Evolutionary conservation across 768 basidiomycete species (phyloP).

Genomic region (Dendrothele bispora): DNA sequence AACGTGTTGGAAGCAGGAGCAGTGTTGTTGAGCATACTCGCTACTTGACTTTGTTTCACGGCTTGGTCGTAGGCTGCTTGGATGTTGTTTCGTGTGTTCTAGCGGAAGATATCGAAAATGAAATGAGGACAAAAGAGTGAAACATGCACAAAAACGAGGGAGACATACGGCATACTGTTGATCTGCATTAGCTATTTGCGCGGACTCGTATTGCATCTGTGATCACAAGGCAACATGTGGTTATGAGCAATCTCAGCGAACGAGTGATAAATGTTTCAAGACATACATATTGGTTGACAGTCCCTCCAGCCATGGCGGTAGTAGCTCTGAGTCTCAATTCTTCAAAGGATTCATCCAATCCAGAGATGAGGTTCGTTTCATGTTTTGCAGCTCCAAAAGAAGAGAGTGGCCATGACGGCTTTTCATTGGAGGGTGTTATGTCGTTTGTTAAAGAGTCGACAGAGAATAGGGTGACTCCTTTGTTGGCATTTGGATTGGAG

Average conservation of each 20-base stretch:
- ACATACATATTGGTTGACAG: conserved; percentile 68
- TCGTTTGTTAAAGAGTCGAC: conserved; percentile 64
- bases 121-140: neutral
- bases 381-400: conserved; percentile 77
- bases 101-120: neutral
- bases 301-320: conserved; percentile 53
- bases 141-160: too few relatives aligned
- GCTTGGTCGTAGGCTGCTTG: conserved; percentile 55
- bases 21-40: conserved; percentile 17
- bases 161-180: conserved; percentile 39
- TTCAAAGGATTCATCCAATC: conserved; percentile 74
- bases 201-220: conserved; percentile 58
- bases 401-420: conserved; percentile 78
- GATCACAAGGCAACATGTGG: neutral
- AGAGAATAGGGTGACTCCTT: conserved; percentile 33
- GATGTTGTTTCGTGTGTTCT: conserved; percentile 52
- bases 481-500: conserved; percentile 22
- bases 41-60: conserved; percentile 35
- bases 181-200: conserved; percentile 54
- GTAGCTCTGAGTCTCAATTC: conserved; percentile 73
- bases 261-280: neutral
- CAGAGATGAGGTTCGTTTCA: conserved; percentile 64
- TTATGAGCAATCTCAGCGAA: neutral
- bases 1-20: conserved; percentile 8
- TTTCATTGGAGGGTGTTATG: conserved; percentile 57